Base-by-base conservation (phyloP, 1,284 basidiomycete species). In the Somion occarium region DNA sequence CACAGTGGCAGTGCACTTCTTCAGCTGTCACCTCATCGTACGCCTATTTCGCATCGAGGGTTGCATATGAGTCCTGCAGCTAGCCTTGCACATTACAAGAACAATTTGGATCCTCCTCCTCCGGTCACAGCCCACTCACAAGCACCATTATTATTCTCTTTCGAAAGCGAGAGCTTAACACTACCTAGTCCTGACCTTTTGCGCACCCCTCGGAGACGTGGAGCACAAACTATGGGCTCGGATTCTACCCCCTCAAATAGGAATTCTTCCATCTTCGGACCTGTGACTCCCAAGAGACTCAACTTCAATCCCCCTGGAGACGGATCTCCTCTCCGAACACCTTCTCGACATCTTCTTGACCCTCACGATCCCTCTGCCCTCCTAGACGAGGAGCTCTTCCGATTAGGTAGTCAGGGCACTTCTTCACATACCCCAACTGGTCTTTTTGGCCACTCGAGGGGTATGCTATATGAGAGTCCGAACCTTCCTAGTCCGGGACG, bases 41-140 rank as follows among this genome's bases (percentile, higher is more conserved):
- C 85, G 0, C 84, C 85, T 0, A 62, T 88, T 12, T 85, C 85
- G 0, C 80, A 85, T 58, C 79, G 75, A 54, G 85, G 82, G 25
- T 63, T 86, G 37, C 80, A 84, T 56, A 82, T 83, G 80, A 80
- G 79, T 55, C 82, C 83, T 2, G 76, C 74, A 3, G 64, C 82
- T 1, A 82, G 76, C 58, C 72, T 83, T n/a, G 77, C 72, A 3
- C 76, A 85, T 64, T 83, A 82, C 62, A 85, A 84, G 59, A 76
- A 74, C 2, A 68, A 83, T 57, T 69, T 83, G 11, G 79, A 84
- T 55, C 83, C 82, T 2, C 82, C 82, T 2, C 78, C 76, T 11
- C 61, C 70, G n/a, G 62, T 70, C n/a, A 49, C 64, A 1, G 73
- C 70, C 55, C 67, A 58, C 13, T 55, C 57, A 12, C 55, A 54